phyloP scores from a whole-genome alignment of 202 grass and related monocot genomes.

The Cymbopogon flexuosus region DNA sequence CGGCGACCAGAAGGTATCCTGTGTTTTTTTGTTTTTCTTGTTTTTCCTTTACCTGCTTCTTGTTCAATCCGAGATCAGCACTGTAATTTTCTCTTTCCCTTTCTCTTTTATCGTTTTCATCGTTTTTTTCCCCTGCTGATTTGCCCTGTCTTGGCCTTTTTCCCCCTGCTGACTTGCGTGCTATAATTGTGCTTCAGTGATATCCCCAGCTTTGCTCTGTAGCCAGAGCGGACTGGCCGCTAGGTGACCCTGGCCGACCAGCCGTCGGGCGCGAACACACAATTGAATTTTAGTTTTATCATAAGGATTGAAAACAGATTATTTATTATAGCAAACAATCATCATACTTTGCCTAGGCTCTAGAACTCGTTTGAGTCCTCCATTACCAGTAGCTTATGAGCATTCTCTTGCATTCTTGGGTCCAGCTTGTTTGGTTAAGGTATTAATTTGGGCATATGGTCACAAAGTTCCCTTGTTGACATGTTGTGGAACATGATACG shows the following conservation, averaged over 20 bases:
- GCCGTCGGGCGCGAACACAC: not conserved
- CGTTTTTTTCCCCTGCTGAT: not conserved
- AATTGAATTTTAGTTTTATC: not conserved
- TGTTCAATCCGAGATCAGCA: not conserved
- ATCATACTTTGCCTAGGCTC: not conserved
- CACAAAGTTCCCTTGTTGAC: not conserved
- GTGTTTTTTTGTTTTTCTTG: not conserved
- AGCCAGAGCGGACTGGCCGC: not conserved
- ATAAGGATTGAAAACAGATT: not conserved
- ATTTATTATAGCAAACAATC: not conserved
- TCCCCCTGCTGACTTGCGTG: not conserved
- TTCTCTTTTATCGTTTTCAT: not conserved
- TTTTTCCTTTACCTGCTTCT: not conserved
- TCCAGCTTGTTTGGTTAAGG: not conserved
- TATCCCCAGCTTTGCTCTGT: not conserved
- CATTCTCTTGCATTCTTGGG: not conserved
- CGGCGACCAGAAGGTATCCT: conserved; percentile 85
- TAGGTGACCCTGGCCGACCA: not conserved
- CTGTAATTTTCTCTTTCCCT: not conserved
- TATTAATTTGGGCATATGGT: not conserved
- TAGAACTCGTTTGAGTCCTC: not conserved
- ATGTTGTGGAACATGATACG: not conserved
- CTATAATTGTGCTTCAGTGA: conserved; percentile 7
- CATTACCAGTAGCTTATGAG: not conserved
- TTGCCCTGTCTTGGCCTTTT: not conserved